Conservation (phyloP, 2,329 filamentous ascomycete genomes). For the Clarireedia homoeocarpa region DNA sequence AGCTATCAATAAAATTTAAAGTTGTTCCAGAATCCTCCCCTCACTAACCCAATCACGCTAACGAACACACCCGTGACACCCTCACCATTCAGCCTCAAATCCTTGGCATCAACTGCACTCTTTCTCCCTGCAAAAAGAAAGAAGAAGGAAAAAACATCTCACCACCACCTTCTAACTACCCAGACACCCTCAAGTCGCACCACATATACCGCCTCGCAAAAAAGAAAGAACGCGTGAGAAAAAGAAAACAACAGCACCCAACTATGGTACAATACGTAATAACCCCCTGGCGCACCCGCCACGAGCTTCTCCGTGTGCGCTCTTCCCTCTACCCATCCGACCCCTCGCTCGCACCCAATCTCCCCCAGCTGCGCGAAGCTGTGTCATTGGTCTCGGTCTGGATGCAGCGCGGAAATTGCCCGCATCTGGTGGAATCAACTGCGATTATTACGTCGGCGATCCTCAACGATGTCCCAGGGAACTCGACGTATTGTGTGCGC, state of each 20-base stretch:
- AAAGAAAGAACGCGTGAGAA: too few relatives aligned
- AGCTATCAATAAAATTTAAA: neutral
- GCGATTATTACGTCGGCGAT: conserved; percentile 63
- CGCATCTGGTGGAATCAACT: conserved; percentile 73
- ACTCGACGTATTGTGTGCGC: conserved; percentile 47
- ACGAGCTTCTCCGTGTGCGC: conserved; percentile 59
- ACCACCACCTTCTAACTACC: neutral
- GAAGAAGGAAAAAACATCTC: neutral
- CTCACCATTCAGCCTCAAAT: neutral
- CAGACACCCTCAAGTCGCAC: too few relatives aligned
- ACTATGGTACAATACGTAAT: conserved; percentile 63
- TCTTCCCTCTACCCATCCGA: conserved; percentile 50
- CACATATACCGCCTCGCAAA: neutral
- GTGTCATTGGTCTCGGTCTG: conserved; percentile 56
- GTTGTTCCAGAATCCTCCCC: neutral
- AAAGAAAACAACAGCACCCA: neutral
- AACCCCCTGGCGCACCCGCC: conserved; percentile 62
- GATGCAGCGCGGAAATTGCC: conserved; percentile 67
- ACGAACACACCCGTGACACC: neutral
- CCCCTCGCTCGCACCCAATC: conserved; percentile 38
- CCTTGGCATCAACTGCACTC: neutral
- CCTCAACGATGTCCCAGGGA: conserved; percentile 47
- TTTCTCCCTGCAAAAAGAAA: neutral
- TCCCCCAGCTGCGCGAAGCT: conserved; percentile 42
- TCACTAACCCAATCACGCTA: neutral